These are phyloP conservation scores for Diddensiella caesifluorescens DNA, from an alignment of 805 yeast genomes.

Conservation along the genomic window DNA sequence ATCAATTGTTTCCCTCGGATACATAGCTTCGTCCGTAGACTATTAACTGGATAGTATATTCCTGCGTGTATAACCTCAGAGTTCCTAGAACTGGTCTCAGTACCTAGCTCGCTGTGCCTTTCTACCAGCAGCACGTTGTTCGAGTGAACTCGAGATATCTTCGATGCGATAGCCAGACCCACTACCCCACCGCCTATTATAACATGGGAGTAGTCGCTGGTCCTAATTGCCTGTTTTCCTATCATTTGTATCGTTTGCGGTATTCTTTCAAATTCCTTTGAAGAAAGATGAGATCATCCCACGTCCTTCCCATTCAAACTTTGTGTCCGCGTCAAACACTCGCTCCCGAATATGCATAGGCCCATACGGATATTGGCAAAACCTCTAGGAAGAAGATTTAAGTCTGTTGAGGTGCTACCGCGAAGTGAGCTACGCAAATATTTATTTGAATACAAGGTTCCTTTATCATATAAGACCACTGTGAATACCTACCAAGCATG, in stretches of 20 bases:
- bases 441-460: slow-evolving; percentile 25
- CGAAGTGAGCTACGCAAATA: slow-evolving; percentile 22
- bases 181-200: slow-evolving; percentile 83
- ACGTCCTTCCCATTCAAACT: no score
- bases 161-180: slow-evolving; percentile 76
- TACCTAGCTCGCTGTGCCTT: slow-evolving; percentile 58
- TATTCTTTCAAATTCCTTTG: no score
- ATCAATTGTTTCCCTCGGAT: slow-evolving; percentile 67
- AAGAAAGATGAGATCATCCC: no score
- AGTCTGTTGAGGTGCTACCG: slow-evolving; percentile 7
- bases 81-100: slow-evolving; percentile 83
- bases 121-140: slow-evolving; percentile 63
- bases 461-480: slow-evolving; percentile 22
- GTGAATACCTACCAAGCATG: slow-evolving; percentile 21
- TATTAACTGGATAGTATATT: slow-evolving; percentile 65
- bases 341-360: no score
- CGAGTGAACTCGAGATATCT: slow-evolving; percentile 44
- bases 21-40: slow-evolving; percentile 66
- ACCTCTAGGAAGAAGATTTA: no score
- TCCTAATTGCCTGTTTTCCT: not conserved
- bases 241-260: slow-evolving; percentile 1
- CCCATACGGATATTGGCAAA: no score
- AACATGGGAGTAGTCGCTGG: slow-evolving; percentile 57
- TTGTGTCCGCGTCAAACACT: no score
- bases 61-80: slow-evolving; percentile 95